Percentiles rank a stretch among this genome's conserved stretches.
phyloP scores from a whole-genome alignment of 1,284 basidiomycete genomes.

The Ustilago esculenta region DNA sequence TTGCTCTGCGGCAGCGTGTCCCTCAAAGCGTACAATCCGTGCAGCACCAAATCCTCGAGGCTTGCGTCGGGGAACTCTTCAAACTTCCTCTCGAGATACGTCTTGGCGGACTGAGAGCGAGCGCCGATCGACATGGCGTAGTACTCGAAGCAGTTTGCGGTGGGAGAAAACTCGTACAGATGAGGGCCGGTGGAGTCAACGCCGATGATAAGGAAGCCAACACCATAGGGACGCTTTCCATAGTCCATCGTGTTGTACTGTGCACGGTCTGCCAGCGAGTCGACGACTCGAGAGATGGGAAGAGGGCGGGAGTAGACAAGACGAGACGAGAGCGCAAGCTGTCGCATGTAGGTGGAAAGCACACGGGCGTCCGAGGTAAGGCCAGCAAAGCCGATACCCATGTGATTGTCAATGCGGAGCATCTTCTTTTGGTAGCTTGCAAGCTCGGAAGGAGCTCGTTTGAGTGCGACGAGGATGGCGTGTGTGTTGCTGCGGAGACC shows the following conservation, averaged over 20 bases:
- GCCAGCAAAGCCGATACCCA: conserved; percentile 97
- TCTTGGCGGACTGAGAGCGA: conserved; percentile 96
- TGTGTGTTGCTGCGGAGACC: conserved; percentile 95
- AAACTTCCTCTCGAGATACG: conserved; percentile 94
- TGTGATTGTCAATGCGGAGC: conserved; percentile 98
- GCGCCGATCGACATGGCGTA: conserved; percentile 98
- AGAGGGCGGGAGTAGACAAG: conserved; percentile 95
- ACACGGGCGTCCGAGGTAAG: conserved; percentile 98
- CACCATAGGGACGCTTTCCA: conserved; percentile 95
- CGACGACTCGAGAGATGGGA: conserved; percentile 91
- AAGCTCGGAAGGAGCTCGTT: conserved; percentile 98
- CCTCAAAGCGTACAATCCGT: conserved; percentile 62
- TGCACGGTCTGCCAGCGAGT: conserved; percentile 95
- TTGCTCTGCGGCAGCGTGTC: conserved; percentile 66
- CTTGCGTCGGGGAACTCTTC: conserved; percentile 74
- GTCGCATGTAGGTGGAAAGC: conserved; percentile 89
- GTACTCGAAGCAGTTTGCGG: conserved; percentile 97
- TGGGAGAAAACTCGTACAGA: conserved; percentile 96
- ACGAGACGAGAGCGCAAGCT: conserved; percentile 93
- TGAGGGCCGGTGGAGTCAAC: conserved; percentile 94
- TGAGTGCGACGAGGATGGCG: conserved; percentile 89
- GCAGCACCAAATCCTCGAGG: conserved; percentile 55
- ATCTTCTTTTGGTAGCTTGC: conserved; percentile 99
- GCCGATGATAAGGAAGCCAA: conserved; percentile 97
- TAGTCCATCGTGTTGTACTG: conserved; percentile 99